phyloP scores from a whole-genome alignment of 176 grass and related monocot genomes.

The Musa itinerans region DNA sequence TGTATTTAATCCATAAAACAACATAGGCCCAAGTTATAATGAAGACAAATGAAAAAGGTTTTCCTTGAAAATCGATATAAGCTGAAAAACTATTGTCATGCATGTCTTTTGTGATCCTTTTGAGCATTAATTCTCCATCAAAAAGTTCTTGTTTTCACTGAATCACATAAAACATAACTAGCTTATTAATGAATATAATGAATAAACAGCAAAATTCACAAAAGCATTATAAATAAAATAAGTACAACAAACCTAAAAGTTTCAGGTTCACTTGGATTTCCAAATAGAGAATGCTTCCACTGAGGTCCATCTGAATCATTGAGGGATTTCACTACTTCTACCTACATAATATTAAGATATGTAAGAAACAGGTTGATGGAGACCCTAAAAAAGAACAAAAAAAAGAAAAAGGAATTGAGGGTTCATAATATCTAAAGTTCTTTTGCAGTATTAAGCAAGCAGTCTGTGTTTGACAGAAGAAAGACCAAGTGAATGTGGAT shows the following conservation, averaged over 20 bases:
- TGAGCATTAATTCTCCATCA: too few relatives aligned
- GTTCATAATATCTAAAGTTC: not conserved
- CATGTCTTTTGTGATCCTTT: too few relatives aligned
- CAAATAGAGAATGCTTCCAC: slow-evolving; percentile 93
- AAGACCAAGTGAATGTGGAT: not conserved
- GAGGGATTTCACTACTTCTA: slow-evolving; percentile 88
- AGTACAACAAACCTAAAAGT: slow-evolving; percentile 58
- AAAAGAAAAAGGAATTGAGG: not conserved
- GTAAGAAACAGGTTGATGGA: slow-evolving; percentile 18
- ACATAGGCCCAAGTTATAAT: not conserved
- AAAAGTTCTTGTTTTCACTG: not conserved
- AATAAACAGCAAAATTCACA: not conserved
- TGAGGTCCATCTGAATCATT: slow-evolving; percentile 86
- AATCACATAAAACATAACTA: not conserved
- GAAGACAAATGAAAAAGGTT: not conserved
- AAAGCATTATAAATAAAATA: not conserved
- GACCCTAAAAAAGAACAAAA: not conserved
- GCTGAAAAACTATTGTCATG: not conserved
- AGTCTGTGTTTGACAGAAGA: not conserved
- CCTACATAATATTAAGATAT: slow-evolving; percentile 35
- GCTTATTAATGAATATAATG: not conserved
- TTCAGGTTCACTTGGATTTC: slow-evolving; percentile 88
- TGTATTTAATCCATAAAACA: too few relatives aligned
- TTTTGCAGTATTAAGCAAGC: not conserved
- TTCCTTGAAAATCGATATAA: not conserved